Base-by-base conservation (phyloP, 73 alveolate species). In the Paramecium caudatum region DNA sequence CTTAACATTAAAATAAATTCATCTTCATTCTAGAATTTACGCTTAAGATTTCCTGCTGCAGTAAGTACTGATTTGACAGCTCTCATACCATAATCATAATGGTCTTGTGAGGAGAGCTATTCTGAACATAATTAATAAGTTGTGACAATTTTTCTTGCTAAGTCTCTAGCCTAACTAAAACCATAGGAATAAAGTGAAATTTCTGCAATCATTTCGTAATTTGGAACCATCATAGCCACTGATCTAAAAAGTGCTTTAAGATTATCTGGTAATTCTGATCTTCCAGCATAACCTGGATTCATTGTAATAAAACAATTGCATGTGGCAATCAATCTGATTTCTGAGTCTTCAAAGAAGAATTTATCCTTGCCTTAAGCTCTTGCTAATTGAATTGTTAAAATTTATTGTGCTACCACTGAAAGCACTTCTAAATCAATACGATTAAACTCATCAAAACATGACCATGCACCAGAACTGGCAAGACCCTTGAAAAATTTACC, bases 391-490 rank as follows among this genome's bases (percentile, higher is more conserved):
- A 96, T 94, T 13, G 98, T 96, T 49, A 94, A 87, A 45, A 94
- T 94, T 93, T 16, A 94, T 84, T 93, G 94, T 68, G 99, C 99
- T 50, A 96, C 94, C 82, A 96, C 98, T 62, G 98, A 93, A 39
- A 95, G 94, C 82, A 97, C 99, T 91, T 98, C 99, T 30, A 97
- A 96, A 90, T 97, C 99, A 55, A 98, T 98, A 82, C 99, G 95
- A 93, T 98, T 98, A 96, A 98, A 98, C 98, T 98, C 99, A 96
- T 98, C 99, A 85, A 98, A 98, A 91, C 99, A 98, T 21, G 97
- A 94, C 99, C 99, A 98, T 8, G 99, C 99, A 25, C 99, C 99
- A 65, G 99, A 95, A 63, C 98, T 95, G 23, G 99, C 99, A 83
- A 97, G 96, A 43, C 99, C 99, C 91, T 98, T 98, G 95, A 98